Evolutionary conservation across 192 early-diverging fungal species (phyloP).

Genomic region (Nowakowskiella sp.): DNA sequence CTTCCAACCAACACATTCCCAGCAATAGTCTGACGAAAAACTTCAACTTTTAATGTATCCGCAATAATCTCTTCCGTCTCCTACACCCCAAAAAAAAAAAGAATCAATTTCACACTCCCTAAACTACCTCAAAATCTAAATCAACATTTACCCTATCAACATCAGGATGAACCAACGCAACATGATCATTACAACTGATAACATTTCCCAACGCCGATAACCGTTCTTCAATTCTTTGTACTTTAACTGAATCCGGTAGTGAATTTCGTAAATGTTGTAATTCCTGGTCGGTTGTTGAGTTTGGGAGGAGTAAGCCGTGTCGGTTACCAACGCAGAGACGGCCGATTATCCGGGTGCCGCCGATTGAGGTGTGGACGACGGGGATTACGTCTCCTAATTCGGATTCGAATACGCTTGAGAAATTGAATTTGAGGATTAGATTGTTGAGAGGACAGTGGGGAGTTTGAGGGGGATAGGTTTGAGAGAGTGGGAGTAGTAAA

Average conservation of each 20-base stretch:
- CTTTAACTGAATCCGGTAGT: slow-evolving; percentile 81
- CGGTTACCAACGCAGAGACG: slow-evolving; percentile 77
- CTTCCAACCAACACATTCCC: slow-evolving; percentile 94
- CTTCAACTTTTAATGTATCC: slow-evolving; percentile 95
- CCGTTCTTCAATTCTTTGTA: slow-evolving; percentile 97
- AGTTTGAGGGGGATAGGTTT: not conserved
- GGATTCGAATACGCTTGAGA: slow-evolving; percentile 78
- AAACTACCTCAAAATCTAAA: not conserved
- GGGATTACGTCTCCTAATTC: slow-evolving; percentile 94
- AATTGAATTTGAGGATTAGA: slow-evolving; percentile 3
- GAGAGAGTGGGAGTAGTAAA: not conserved
- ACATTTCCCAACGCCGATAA: slow-evolving; percentile 97
- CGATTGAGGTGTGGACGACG: slow-evolving; percentile 93
- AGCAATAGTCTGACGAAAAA: slow-evolving; percentile 96
- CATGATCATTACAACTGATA: slow-evolving; percentile 99
- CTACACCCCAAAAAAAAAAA: slow-evolving; percentile 8
- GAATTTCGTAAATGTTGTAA: slow-evolving; percentile 95
- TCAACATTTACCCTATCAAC: slow-evolving; percentile 61
- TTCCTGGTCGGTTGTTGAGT: slow-evolving; percentile 91
- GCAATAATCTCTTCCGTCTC: slow-evolving; percentile 99
- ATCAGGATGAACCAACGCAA: slow-evolving; percentile 96
- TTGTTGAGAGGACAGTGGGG: not conserved
- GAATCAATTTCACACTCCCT: not conserved
- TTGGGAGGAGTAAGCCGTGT: slow-evolving; percentile 89
- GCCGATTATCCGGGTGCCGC: slow-evolving; percentile 93